Evolutionary conservation across 495 filamentous ascomycete species (phyloP).

Genomic region (Neurospora sp.): DNA sequence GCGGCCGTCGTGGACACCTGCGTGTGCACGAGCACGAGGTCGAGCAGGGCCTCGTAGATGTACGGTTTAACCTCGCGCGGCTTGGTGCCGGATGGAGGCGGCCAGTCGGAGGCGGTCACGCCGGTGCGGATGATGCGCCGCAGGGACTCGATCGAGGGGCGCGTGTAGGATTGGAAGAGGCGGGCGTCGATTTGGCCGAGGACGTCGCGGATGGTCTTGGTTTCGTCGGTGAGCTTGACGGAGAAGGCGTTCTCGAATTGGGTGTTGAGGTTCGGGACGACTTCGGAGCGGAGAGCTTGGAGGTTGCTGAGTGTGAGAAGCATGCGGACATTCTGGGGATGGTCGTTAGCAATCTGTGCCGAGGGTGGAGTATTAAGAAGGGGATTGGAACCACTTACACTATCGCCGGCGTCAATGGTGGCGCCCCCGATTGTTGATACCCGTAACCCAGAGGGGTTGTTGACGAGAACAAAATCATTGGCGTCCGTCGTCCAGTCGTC

Average conservation of each 20-base stretch:
- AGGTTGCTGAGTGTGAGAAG: slow-evolving; percentile 89
- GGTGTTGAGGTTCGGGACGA: slow-evolving; percentile 71
- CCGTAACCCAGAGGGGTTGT: slow-evolving; percentile 9
- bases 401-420: slow-evolving; percentile 55
- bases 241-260: slow-evolving; percentile 87
- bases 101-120: slow-evolving; percentile 61
- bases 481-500: slow-evolving; percentile 48
- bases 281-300: slow-evolving; percentile 60
- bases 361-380: background rate
- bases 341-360: slow-evolving; percentile 9
- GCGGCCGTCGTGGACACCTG: slow-evolving; percentile 77
- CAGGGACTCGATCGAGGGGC: slow-evolving; percentile 54
- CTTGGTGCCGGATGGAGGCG: slow-evolving; percentile 44
- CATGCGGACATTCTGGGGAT: slow-evolving; percentile 72
- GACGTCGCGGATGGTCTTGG: slow-evolving; percentile 79
- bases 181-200: slow-evolving; percentile 79
- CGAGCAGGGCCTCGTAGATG: slow-evolving; percentile 74
- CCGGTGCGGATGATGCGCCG: slow-evolving; percentile 57
- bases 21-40: slow-evolving; percentile 79
- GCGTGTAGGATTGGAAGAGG: slow-evolving; percentile 84
- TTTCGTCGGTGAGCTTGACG: slow-evolving; percentile 82
- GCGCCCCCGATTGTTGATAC: slow-evolving; percentile 32
- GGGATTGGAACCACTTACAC: slow-evolving; percentile 42
- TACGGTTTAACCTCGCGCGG: slow-evolving; percentile 75
- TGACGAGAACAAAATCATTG: slow-evolving; percentile 23